Percentiles rank a stretch among this genome's conserved stretches.
Evolutionary conservation across 2,329 filamentous ascomycete species (phyloP).

Genomic region (Fusarium kyushuense): DNA sequence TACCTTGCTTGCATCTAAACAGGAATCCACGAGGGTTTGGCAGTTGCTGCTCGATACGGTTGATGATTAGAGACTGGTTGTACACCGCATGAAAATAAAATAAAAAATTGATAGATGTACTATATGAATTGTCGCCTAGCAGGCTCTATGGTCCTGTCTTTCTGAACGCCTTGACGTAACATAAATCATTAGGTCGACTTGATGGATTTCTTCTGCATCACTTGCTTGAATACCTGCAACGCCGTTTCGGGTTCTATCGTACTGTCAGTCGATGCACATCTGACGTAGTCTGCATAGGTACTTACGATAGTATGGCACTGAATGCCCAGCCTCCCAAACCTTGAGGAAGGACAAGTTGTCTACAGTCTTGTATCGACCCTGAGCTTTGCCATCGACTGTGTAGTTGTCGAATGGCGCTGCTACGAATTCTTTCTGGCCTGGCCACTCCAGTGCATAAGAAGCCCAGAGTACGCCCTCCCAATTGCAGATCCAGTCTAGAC

Average conservation of each 20-base stretch:
- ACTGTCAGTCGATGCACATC: constrained; percentile 8
- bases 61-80: background rate
- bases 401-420: constrained; percentile 54
- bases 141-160: background rate
- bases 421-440: constrained; percentile 56
- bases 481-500: constrained; percentile 70
- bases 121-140: background rate
- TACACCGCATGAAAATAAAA: background rate
- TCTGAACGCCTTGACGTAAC: background rate
- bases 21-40: constrained; percentile 7
- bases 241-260: constrained; percentile 45
- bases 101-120: constrained; percentile 3
- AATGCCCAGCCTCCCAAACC: constrained; percentile 69
- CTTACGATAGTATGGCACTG: constrained; percentile 62
- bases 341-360: constrained; percentile 70
- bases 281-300: background rate
- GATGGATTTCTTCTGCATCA: constrained; percentile 43
- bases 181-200: constrained; percentile 34
- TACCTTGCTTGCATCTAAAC: constrained; percentile 8
- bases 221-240: constrained; percentile 46
- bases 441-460: constrained; percentile 60
- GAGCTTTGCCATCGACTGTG: constrained; percentile 60
- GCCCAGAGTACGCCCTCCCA: constrained; percentile 64
- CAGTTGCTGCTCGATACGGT: background rate
- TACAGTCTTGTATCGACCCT: constrained; percentile 62